A percentile compares a stretch with the other conserved stretches of the same genome.
Evolutionary conservation across 768 basidiomycete species (phyloP).

Genomic region (Lentinula sp.): DNA sequence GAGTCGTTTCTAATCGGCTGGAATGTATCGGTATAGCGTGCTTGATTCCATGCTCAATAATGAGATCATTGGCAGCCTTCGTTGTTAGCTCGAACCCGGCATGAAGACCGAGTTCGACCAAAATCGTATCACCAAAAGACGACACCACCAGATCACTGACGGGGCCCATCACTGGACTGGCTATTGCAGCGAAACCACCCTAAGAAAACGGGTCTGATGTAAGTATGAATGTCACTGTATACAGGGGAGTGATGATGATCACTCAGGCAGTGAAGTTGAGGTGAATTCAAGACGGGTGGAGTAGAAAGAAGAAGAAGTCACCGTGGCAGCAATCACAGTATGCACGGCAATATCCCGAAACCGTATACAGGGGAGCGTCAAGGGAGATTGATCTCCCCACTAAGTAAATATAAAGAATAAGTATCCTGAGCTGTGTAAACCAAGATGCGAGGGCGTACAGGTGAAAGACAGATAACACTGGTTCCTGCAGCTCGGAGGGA

Average conservation of each 20-base stretch:
- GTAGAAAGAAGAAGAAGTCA: slow-evolving; percentile 16
- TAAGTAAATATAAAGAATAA: slow-evolving; percentile 13
- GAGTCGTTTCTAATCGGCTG: slow-evolving; percentile 48
- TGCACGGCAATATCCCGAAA: slow-evolving; percentile 60
- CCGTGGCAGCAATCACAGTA: slow-evolving; percentile 55
- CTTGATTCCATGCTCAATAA: slow-evolving; percentile 44
- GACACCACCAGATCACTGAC: slow-evolving; percentile 46
- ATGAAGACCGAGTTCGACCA: slow-evolving; percentile 52
- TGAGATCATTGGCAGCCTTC: slow-evolving; percentile 46
- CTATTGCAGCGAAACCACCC: slow-evolving; percentile 39
- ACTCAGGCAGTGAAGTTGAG: background rate
- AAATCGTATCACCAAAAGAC: slow-evolving; percentile 48
- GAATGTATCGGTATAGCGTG: slow-evolving; percentile 46
- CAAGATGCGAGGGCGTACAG: slow-evolving; percentile 29
- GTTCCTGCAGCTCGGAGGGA: slow-evolving; percentile 54
- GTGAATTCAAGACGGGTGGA: background rate
- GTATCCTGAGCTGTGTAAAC: background rate
- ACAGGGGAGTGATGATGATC: background rate
- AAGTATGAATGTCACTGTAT: background rate
- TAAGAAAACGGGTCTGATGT: slow-evolving; percentile 9
- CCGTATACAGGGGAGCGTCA: slow-evolving; percentile 57
- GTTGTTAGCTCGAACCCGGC: slow-evolving; percentile 46
- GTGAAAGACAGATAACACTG: slow-evolving; percentile 54
- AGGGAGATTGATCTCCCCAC: slow-evolving; percentile 63
- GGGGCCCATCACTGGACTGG: slow-evolving; percentile 47